Evolutionary conservation across 2,329 filamentous ascomycete species (phyloP).

Genomic region (Botrytis fabae): DNA sequence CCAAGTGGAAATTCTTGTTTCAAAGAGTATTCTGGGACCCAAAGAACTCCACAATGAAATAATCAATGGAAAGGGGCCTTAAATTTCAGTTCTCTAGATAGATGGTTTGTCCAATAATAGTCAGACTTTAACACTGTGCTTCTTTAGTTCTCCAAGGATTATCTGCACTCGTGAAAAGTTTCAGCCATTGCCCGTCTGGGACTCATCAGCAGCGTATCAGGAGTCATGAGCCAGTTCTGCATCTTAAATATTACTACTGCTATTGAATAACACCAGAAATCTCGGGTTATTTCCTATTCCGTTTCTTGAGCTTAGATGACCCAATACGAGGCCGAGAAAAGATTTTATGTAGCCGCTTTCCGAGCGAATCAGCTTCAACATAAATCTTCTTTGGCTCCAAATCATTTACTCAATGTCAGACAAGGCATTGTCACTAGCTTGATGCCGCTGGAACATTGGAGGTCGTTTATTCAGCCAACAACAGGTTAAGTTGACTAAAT

Average conservation of each 20-base stretch:
- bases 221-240: neutral
- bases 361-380: neutral
- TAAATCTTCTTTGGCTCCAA: neutral
- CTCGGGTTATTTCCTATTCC: conserved; percentile 18
- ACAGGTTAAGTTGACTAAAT: neutral
- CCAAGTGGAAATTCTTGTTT: neutral
- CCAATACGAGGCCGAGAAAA: neutral
- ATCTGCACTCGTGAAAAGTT: neutral
- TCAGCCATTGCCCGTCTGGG: conserved; percentile 17
- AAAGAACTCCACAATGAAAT: neutral
- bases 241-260: neutral
- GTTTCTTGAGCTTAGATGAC: neutral
- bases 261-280: neutral
- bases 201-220: neutral
- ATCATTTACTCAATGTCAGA: neutral
- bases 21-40: neutral
- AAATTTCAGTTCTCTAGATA: neutral
- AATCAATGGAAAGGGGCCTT: neutral
- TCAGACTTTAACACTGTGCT: neutral
- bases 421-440: neutral
- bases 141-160: conserved; percentile 9
- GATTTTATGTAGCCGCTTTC: neutral
- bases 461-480: neutral
- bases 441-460: neutral
- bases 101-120: neutral